phyloP scores from a whole-genome alignment of 345 rosid species.

The Eucalyptus brandiana region DNA sequence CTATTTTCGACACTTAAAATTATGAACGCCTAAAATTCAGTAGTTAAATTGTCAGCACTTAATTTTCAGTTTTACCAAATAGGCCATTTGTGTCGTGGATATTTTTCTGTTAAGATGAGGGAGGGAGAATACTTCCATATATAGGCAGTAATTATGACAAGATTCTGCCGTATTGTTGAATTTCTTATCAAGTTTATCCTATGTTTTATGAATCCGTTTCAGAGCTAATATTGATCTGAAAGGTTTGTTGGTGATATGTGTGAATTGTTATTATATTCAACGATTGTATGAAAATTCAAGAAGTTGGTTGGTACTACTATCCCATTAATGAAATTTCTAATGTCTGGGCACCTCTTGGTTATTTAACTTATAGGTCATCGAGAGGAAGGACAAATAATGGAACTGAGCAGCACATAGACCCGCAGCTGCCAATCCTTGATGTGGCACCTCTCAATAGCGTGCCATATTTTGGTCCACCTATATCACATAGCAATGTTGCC shows the following conservation, averaged over 20 bases:
- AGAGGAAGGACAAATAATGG: conserved; percentile 1
- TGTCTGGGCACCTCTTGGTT: background rate
- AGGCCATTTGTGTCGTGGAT: background rate
- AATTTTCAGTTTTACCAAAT: background rate
- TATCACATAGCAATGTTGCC: background rate
- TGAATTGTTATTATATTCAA: background rate
- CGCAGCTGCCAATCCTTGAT: conserved; percentile 17
- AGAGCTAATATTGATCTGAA: background rate
- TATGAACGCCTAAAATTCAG: background rate
- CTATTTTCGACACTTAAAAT: background rate
- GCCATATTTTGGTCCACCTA: conserved; percentile 51
- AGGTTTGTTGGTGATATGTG: background rate
- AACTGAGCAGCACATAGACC: conserved; percentile 2
- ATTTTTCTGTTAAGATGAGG: background rate
- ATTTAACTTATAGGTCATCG: conserved; percentile 2
- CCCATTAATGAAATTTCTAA: background rate
- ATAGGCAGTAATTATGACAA: background rate
- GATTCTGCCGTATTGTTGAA: background rate
- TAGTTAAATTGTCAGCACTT: background rate
- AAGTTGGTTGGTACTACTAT: background rate
- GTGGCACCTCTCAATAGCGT: conserved; percentile 57
- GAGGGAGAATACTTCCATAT: background rate
- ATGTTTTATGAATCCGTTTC: background rate
- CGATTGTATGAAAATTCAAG: background rate
- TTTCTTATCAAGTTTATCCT: background rate